Conservation (phyloP, 495 filamentous ascomycete genomes). For the Opeltia flavorubescens region DNA sequence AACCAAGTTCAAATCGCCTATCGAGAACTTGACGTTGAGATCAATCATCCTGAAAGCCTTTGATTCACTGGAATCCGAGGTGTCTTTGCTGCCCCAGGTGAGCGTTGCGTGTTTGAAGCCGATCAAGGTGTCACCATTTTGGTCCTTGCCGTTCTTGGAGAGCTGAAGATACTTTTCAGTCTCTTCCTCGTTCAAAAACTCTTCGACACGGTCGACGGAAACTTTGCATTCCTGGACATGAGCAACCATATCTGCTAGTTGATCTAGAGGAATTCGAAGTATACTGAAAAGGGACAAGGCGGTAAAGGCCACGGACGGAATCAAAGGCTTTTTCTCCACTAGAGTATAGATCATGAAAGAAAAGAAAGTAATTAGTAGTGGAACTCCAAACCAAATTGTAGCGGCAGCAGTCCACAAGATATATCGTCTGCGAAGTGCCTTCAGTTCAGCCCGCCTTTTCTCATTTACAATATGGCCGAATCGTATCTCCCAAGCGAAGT, state of each 20-base stretch:
- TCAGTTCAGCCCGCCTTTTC: slow-evolving; percentile 67
- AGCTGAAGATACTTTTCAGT: slow-evolving; percentile 94
- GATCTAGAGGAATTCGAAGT: slow-evolving; percentile 88
- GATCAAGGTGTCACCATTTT: slow-evolving; percentile 49
- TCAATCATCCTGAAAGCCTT: slow-evolving; percentile 72
- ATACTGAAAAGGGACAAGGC: slow-evolving; percentile 91
- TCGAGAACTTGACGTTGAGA: slow-evolving; percentile 59
- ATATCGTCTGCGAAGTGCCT: slow-evolving; percentile 64
- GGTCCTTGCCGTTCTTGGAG: slow-evolving; percentile 42
- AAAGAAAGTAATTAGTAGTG: slow-evolving; percentile 88
- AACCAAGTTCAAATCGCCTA: slow-evolving; percentile 77
- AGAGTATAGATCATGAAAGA: slow-evolving; percentile 89
- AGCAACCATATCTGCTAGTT: slow-evolving; percentile 96
- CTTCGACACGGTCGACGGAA: slow-evolving; percentile 89
- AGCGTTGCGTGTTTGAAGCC: slow-evolving; percentile 76
- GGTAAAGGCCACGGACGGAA: slow-evolving; percentile 91
- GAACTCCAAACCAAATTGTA: slow-evolving; percentile 92
- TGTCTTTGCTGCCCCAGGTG: slow-evolving; percentile 68
- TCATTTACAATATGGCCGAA: slow-evolving; percentile 80
- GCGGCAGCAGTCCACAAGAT: slow-evolving; percentile 84
- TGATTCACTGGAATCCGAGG: slow-evolving; percentile 40
- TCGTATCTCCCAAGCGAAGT: slow-evolving; percentile 95
- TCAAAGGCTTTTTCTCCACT: slow-evolving; percentile 75
- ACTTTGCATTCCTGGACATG: slow-evolving; percentile 97
- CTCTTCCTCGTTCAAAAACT: slow-evolving; percentile 88